A percentile compares a stretch with the other conserved stretches of the same genome.
Conservation (phyloP, 2,329 filamentous ascomycete genomes). For the Ampelomyces quisqualis region DNA sequence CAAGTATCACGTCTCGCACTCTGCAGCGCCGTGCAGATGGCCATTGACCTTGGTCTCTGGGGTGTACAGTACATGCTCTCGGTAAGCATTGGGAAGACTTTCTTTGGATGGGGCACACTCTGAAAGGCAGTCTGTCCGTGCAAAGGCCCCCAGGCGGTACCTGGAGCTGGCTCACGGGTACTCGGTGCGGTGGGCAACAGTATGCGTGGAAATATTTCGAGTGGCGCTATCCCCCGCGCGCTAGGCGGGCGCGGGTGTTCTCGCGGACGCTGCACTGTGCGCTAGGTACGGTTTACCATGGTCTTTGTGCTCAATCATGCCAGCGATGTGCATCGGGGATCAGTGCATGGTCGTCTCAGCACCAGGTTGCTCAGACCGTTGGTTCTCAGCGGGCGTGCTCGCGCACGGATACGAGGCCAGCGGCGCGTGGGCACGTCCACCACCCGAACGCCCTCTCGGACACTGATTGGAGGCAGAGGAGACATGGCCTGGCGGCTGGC, state of each 20-base stretch:
- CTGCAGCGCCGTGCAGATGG: conserved; percentile 34
- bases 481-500: conserved; percentile 11
- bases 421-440: conserved; percentile 2
- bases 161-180: conserved; percentile 9
- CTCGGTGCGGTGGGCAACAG: conserved; percentile 7
- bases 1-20: conserved; percentile 37
- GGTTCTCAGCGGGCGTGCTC: background rate
- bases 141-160: conserved; percentile 12
- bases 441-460: conserved; percentile 2
- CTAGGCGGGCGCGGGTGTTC: background rate
- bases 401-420: conserved; percentile 1
- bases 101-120: conserved; percentile 41
- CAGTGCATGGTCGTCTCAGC: no score
- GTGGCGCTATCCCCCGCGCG: conserved; percentile 1
- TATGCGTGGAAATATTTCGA: conserved; percentile 7
- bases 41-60: conserved; percentile 40
- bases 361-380: background rate
- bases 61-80: conserved; percentile 36
- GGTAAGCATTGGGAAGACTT: conserved; percentile 25
- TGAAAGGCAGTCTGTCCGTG: conserved; percentile 16
- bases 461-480: conserved; percentile 14
- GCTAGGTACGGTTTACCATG: background rate
- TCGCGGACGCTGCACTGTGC: background rate
- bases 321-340: background rate
- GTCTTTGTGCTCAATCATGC: background rate